Conservation (phyloP, 305 asterid species). For the Solanum hybrid region DNA sequence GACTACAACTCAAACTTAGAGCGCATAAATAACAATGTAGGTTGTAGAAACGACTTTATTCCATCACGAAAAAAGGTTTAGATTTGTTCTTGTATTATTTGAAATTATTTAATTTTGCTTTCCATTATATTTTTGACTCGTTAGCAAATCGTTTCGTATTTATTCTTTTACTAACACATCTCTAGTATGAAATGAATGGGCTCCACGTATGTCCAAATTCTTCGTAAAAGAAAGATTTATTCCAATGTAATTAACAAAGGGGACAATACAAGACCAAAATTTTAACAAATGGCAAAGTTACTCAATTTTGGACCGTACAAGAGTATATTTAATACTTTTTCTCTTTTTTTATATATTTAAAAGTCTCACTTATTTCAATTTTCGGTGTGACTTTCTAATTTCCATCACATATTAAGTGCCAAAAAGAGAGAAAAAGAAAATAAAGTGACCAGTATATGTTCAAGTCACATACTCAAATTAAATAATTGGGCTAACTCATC, state of each 20-base stretch:
- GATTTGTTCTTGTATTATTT: too few relatives aligned
- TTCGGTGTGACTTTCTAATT: background rate
- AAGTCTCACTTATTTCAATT: background rate
- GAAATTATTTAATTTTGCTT: too few relatives aligned
- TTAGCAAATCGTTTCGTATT: too few relatives aligned
- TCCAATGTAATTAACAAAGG: background rate
- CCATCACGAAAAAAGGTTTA: too few relatives aligned
- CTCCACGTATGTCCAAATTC: background rate
- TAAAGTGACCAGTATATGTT: background rate
- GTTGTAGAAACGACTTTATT: too few relatives aligned
- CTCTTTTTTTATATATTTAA: background rate
- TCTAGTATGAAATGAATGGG: too few relatives aligned
- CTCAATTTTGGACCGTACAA: background rate
- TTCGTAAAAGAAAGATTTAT: background rate
- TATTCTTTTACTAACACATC: too few relatives aligned
- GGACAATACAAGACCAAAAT: background rate
- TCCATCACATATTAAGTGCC: background rate
- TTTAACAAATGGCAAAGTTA: background rate
- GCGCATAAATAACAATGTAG: too few relatives aligned
- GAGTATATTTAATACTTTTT: background rate
- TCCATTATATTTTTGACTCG: too few relatives aligned
- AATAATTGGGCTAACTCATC: background rate
- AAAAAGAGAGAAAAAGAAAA: background rate
- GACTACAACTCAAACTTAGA: too few relatives aligned
- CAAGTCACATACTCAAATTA: background rate